Conservation (phyloP, 2,329 filamentous ascomycete species). For the Exophiala sp. region DNA sequence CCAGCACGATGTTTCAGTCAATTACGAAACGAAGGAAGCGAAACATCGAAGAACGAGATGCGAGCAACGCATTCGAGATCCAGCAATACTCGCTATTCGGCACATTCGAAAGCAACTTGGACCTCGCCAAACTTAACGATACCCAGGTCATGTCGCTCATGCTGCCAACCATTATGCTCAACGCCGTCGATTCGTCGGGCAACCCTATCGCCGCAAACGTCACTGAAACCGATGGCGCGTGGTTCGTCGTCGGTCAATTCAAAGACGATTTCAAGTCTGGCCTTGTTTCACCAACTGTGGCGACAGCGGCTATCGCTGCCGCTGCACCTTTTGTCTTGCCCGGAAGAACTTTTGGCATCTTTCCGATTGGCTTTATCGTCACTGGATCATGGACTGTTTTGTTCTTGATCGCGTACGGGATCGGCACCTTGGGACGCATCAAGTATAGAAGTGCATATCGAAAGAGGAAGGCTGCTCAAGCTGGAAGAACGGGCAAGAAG, state of each 20-base stretch:
- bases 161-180: conserved; percentile 35
- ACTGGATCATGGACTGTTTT: conserved; percentile 34
- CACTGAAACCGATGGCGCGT: conserved; percentile 33
- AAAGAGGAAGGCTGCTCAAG: conserved; percentile 25
- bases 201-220: conserved; percentile 31
- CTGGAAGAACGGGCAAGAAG: conserved; percentile 20
- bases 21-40: conserved; percentile 23
- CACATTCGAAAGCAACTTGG: conserved; percentile 30
- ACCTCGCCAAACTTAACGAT: conserved; percentile 30
- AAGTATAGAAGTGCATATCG: conserved; percentile 35
- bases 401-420: conserved; percentile 33
- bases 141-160: conserved; percentile 33
- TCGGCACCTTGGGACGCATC: conserved; percentile 34
- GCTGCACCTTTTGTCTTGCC: conserved; percentile 33
- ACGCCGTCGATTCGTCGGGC: conserved; percentile 23
- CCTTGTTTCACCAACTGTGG: conserved; percentile 26
- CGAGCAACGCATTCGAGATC: conserved; percentile 27
- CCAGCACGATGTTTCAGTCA: conserved; percentile 25
- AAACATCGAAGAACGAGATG: conserved; percentile 14
- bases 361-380: conserved; percentile 34
- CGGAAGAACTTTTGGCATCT: conserved; percentile 33
- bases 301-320: conserved; percentile 27
- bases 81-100: conserved; percentile 35
- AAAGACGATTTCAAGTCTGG: conserved; percentile 23
- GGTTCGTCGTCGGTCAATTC: conserved; percentile 37